A percentile compares a stretch with the other conserved stretches of the same genome.
phyloP scores from a whole-genome alignment of 805 yeast genomes.

The Brettanomyces bruxellensis region DNA sequence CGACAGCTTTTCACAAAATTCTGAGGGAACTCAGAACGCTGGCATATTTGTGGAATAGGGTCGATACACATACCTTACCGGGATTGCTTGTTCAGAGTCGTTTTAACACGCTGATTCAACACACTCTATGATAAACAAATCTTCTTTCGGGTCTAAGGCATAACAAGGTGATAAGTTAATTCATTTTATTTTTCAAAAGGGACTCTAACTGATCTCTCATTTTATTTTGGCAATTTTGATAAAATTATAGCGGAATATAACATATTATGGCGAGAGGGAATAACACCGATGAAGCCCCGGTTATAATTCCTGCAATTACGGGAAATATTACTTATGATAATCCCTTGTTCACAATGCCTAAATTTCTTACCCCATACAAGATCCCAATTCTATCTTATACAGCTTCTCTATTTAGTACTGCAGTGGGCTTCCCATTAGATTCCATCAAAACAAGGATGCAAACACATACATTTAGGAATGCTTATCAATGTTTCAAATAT shows the following conservation, averaged over 20 bases:
- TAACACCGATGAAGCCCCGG: background rate
- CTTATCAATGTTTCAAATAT: constrained; percentile 45
- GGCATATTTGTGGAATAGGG: too few relatives aligned
- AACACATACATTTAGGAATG: constrained; percentile 54
- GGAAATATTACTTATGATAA: constrained; percentile 38
- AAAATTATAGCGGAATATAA: background rate
- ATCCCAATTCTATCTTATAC: constrained; percentile 54
- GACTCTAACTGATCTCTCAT: too few relatives aligned
- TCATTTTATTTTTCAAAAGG: too few relatives aligned
- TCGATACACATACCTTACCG: too few relatives aligned
- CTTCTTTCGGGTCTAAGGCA: too few relatives aligned
- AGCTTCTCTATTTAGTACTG: constrained; percentile 54
- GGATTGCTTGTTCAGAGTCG: too few relatives aligned
- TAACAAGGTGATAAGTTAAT: too few relatives aligned
- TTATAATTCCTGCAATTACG: constrained; percentile 45
- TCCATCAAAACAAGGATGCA: constrained; percentile 85
- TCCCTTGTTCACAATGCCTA: constrained; percentile 44
- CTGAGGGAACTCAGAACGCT: too few relatives aligned
- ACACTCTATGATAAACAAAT: too few relatives aligned
- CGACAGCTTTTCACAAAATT: too few relatives aligned
- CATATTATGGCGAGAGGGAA: background rate
- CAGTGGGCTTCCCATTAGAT: constrained; percentile 77
- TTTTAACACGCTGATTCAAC: too few relatives aligned
- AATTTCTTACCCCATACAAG: constrained; percentile 38
- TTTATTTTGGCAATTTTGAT: background rate